phyloP scores from a whole-genome alignment of 352 stramenopile genomes.

The Blastocystis sp. region DNA sequence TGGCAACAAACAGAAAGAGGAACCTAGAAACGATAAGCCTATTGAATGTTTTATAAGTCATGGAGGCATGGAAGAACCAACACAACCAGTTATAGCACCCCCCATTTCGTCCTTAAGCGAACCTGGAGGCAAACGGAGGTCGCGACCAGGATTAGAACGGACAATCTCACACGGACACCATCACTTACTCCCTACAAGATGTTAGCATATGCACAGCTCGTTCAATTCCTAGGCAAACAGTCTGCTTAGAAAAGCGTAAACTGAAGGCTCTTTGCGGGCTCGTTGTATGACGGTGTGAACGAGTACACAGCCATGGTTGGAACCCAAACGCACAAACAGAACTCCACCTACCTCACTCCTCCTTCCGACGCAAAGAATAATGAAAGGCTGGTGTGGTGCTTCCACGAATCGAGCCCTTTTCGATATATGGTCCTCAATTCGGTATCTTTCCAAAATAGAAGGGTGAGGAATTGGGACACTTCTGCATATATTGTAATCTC shows the following conservation, averaged over 20 bases:
- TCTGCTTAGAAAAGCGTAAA: slow-evolving; percentile 44
- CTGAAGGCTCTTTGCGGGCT: slow-evolving; percentile 26
- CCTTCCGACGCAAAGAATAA: not conserved
- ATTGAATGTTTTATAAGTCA: slow-evolving; percentile 72
- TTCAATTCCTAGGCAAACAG: slow-evolving; percentile 52
- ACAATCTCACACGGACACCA: not conserved
- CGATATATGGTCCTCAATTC: too few species aligned
- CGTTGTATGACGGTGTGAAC: slow-evolving; percentile 27
- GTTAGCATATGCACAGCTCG: slow-evolving; percentile 40
- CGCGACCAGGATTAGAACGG: slow-evolving; percentile 33
- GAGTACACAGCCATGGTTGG: slow-evolving; percentile 35
- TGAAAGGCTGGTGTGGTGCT: not conserved
- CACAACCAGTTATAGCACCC: slow-evolving; percentile 69
- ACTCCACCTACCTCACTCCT: not conserved
- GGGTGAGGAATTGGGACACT: too few species aligned
- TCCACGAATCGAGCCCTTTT: too few species aligned
- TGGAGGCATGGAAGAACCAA: not conserved
- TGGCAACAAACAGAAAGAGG: not conserved
- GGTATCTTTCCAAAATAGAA: too few species aligned
- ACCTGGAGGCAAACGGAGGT: not conserved
- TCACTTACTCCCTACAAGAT: slow-evolving; percentile 4
- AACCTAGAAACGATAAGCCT: slow-evolving; percentile 59
- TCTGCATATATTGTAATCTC: too few species aligned
- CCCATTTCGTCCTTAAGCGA: slow-evolving; percentile 64
- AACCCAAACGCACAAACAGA: not conserved